Evolutionary conservation across 768 basidiomycete genomes (phyloP).

Genomic region (Tulasnella sp.): DNA sequence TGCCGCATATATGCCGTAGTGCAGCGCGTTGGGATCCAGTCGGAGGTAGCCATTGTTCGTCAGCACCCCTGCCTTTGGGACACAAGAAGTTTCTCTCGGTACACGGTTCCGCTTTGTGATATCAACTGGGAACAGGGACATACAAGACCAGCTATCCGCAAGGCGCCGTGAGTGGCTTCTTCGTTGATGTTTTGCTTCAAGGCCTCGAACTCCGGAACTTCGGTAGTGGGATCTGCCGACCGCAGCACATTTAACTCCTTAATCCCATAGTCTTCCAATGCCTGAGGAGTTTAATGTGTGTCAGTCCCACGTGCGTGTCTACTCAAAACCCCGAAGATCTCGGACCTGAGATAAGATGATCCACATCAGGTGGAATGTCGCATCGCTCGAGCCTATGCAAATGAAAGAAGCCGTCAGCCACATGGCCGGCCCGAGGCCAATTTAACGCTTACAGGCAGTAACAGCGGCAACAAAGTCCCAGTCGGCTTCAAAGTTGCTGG

Average conservation of each 20-base stretch:
- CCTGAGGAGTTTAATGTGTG: constrained; percentile 53
- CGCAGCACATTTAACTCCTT: constrained; percentile 63
- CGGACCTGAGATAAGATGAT: constrained; percentile 32
- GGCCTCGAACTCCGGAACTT: constrained; percentile 59
- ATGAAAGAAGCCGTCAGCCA: not conserved
- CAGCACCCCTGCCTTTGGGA: constrained; percentile 70
- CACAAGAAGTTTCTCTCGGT: constrained; percentile 20
- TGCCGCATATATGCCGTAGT: constrained; percentile 81
- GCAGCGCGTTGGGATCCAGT: constrained; percentile 87
- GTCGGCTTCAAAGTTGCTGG: constrained; percentile 75
- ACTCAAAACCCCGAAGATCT: not conserved
- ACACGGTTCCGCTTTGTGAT: constrained; percentile 12
- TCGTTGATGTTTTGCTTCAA: constrained; percentile 72
- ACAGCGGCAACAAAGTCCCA: constrained; percentile 91
- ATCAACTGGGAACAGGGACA: constrained; percentile 41
- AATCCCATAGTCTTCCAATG: constrained; percentile 83
- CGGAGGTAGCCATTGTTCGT: constrained; percentile 86
- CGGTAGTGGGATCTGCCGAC: constrained; percentile 45
- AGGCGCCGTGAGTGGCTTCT: constrained; percentile 81
- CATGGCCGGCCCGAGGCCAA: not conserved
- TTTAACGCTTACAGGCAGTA: constrained; percentile 55
- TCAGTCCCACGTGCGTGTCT: not conserved
- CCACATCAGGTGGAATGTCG: constrained; percentile 90
- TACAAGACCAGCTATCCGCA: constrained; percentile 87
- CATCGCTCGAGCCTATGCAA: constrained; percentile 75